These are phyloP conservation scores for Meredithiella fracta DNA, from an alignment of 2,329 filamentous ascomycete species.

Conservation along the genomic window DNA sequence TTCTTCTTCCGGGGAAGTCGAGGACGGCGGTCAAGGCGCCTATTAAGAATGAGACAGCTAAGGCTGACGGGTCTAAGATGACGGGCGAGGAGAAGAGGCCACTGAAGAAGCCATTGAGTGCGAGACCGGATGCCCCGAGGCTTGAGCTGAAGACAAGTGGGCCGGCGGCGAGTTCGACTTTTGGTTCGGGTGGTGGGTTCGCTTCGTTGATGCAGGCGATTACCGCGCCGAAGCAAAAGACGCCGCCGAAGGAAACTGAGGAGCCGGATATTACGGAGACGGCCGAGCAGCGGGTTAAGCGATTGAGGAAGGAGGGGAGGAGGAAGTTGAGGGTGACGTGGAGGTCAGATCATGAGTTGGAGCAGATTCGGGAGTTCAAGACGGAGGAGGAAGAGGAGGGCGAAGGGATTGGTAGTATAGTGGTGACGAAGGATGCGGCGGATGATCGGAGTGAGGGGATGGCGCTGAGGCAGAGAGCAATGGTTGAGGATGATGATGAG, in stretches of 20 bases:
- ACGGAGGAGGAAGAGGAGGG: conserved; percentile 57
- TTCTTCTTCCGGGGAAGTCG: conserved; percentile 31
- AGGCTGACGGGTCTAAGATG: conserved; percentile 16
- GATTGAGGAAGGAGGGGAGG: conserved; percentile 55
- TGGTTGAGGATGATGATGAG: conserved; percentile 42
- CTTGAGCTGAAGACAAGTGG: conserved; percentile 16
- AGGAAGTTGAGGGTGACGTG: conserved; percentile 55
- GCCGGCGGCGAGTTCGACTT: conserved; percentile 19
- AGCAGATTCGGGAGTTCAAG: conserved; percentile 51
- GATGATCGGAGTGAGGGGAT: conserved; percentile 60
- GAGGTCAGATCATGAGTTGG: conserved; percentile 50
- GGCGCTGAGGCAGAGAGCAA: conserved; percentile 42
- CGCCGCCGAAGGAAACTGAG: conserved; percentile 32
- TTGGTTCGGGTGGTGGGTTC: conserved; percentile 29
- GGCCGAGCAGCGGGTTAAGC: conserved; percentile 47
- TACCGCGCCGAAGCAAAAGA: conserved; percentile 25
- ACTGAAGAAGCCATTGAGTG: conserved; percentile 16
- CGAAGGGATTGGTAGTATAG: conserved; percentile 38
- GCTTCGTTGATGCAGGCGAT: conserved; percentile 37
- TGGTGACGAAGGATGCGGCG: conserved; percentile 53
- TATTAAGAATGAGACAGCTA: conserved; percentile 19
- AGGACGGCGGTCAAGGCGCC: conserved; percentile 28
- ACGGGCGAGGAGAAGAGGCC: conserved; percentile 13
- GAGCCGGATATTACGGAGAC: conserved; percentile 43
- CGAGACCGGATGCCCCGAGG: conserved; percentile 18